Conservation (phyloP, 73 alveolate genomes). For the Halteria grandinella region DNA sequence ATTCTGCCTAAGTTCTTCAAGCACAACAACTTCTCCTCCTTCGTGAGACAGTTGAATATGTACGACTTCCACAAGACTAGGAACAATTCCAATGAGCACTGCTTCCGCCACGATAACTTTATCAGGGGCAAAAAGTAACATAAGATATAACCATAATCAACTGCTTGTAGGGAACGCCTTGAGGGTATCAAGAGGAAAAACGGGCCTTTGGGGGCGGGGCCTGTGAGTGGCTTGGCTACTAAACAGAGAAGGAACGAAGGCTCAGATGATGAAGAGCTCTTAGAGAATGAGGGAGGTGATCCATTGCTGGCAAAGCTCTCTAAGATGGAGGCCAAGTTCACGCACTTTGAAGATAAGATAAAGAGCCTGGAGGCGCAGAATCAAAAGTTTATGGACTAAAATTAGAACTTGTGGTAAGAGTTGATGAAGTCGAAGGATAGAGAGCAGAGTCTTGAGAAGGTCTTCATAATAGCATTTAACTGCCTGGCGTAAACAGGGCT, state of each 20-base stretch:
- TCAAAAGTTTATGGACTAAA: slow-evolving; percentile 24
- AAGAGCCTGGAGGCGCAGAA: slow-evolving; percentile 3
- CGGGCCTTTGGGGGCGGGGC: background rate
- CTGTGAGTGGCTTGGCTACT: too few relatives aligned
- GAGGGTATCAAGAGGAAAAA: slow-evolving; percentile 62
- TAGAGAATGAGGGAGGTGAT: background rate
- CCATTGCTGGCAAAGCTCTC: background rate
- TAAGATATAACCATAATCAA: background rate
- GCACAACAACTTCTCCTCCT: slow-evolving; percentile 95
- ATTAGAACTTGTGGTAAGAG: slow-evolving; percentile 49
- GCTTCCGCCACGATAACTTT: slow-evolving; percentile 64
- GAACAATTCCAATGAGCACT: slow-evolving; percentile 76
- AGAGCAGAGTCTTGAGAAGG: slow-evolving; percentile 42
- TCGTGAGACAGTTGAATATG: slow-evolving; percentile 97
- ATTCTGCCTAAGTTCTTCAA: slow-evolving; percentile 95
- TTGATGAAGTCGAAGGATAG: slow-evolving; percentile 48
- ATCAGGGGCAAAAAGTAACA: slow-evolving; percentile 59
- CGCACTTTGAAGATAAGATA: background rate
- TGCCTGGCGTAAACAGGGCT: slow-evolving; percentile 40
- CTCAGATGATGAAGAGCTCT: background rate
- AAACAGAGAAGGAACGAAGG: too few relatives aligned
- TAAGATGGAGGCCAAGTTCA: background rate
- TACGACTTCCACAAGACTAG: slow-evolving; percentile 95
- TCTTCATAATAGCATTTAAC: slow-evolving; percentile 43
- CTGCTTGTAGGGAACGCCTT: background rate